Conservation (phyloP, 1,139 yeast species). For the Geotrichum aggregatum region DNA sequence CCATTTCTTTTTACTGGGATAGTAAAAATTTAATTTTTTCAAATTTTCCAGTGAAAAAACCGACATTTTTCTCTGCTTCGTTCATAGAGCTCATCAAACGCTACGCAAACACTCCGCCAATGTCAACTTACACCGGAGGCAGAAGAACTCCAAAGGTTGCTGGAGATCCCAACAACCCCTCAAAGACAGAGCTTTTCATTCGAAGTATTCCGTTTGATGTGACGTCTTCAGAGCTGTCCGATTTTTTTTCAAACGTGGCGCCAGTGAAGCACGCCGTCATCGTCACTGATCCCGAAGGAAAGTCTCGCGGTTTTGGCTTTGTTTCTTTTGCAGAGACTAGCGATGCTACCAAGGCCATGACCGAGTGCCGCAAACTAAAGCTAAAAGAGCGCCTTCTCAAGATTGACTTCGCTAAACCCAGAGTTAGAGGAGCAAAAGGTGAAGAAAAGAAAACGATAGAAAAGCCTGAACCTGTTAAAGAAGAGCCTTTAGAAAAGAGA, state of each 20-base stretch:
- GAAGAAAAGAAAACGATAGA: conserved; percentile 25
- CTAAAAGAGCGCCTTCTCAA: conserved; percentile 64
- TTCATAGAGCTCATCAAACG: not conserved
- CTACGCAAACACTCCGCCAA: not conserved
- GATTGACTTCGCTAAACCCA: conserved; percentile 86
- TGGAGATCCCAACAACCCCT: conserved; percentile 2
- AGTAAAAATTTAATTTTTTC: too few species aligned
- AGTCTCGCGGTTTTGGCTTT: conserved; percentile 91
- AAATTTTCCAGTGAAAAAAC: too few species aligned
- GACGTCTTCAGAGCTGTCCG: conserved; percentile 73
- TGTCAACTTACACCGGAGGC: not conserved
- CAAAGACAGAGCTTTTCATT: conserved; percentile 55
- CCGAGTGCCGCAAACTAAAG: conserved; percentile 59
- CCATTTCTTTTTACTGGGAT: not conserved
- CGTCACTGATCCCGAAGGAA: conserved; percentile 65
- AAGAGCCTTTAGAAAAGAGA: conserved; percentile 48
- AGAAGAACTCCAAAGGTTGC: not conserved
- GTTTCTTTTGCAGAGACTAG: conserved; percentile 84
- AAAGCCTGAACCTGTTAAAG: conserved; percentile 22
- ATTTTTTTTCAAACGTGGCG: conserved; percentile 82
- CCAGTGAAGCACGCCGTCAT: conserved; percentile 95
- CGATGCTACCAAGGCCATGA: conserved; percentile 75
- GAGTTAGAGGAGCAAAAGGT: conserved; percentile 59
- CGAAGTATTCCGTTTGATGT: conserved; percentile 78
- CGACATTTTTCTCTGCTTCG: too few species aligned